Evolutionary conservation across 139 green algal genomes (phyloP), one percentile per base, ranked within the genome.

Genomic region (Picochlorum sp.): DNA sequence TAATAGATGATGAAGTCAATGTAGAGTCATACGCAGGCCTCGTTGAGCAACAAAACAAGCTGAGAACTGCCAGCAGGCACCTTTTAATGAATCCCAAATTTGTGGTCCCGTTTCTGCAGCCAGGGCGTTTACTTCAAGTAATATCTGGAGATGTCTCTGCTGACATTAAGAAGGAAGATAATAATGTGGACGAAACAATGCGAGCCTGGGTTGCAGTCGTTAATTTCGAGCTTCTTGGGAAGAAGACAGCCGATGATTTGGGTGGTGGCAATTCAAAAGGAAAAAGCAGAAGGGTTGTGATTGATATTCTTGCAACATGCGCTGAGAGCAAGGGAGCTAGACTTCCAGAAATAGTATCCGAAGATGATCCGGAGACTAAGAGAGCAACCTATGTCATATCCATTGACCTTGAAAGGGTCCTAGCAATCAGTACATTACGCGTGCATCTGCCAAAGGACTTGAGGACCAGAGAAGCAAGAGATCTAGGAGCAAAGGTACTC

Each of bases 71-170:
- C 32, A 29, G 79, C 53, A 65, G 82, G 1, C 50, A 20, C 1
- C 26, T 74, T 0, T 22, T 84, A 12, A 68, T 56, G n/a, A 35
- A 57, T 3, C 81, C 83, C 3, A 55, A 67, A 12, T 28, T 76
- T 32, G 61, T 45, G 10, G 62, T 95, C 40, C 86, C 81, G 31
- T 95, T 95, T 73, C 74, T 97, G 33, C 83, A 94, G 67, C 81
- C 84, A 0, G 87, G 87, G 1, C 72, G 89, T 0, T 61, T 95
- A 13, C 73, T 91, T 6, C 58, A 67, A 6, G n/a, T n/a, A n/a
- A n/a, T n/a, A n/a, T n/a, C n/a, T n/a, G n/a, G n/a, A n/a, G n/a
- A 56, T 95, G 64, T 64, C 79, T 30, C 59, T 12, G 20, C 57
- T 16, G 31, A 37, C 1, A 24, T 39, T 30, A 54, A 58, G 29